Evolutionary conservation across 345 rosid genomes (phyloP), one percentile per base, ranked within the genome.

Genomic region (Punica granatum): DNA sequence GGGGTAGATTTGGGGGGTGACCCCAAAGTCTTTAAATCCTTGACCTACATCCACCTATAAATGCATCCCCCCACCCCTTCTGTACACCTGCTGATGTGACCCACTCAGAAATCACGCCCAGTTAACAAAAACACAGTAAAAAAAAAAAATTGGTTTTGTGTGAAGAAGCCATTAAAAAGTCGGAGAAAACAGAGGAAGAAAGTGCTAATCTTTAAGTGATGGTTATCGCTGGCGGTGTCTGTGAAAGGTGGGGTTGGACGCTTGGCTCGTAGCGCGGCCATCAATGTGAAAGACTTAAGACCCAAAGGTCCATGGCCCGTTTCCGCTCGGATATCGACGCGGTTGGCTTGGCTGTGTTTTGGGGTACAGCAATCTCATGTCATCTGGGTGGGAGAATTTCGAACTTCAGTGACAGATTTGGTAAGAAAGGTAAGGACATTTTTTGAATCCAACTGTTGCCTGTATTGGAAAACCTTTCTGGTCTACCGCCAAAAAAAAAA

Each of bases 1-100:
- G n/a, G 26, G 37, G 39, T 32, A 35, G 35, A 33, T 4, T 32
- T 71, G 56, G 78, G 84, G 81, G 73, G 88, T 81, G 89, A 86
- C 88, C 77, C 68, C 73, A 67, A 77, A 74, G 41, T 11, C 11
- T 41, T 64, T 72, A 75, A 77, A 58, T 74, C 84, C 83, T 81
- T 85, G 74, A 79, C 86, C 84, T 82, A 76, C 81, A 67, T 51
- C 68, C 70, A 79, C 76, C 79, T 79, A 82, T 76, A 71, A 75
- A 66, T 73, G 42, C 78, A 74, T 65, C 59, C 72, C 41, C 41
- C 11, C 11, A 37, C 41, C 5, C 6, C 41, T 5, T 37, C 5
- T 62, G 69, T 44, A 80, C 90, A 90, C 92, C 94, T 87, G 97
- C 81, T 90, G 96, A 90, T 90, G 97, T 90, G 98, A 90, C 98